phyloP scores from a whole-genome alignment of 2,329 filamentous ascomycete genomes.

The Didymosphaeria variabile region DNA sequence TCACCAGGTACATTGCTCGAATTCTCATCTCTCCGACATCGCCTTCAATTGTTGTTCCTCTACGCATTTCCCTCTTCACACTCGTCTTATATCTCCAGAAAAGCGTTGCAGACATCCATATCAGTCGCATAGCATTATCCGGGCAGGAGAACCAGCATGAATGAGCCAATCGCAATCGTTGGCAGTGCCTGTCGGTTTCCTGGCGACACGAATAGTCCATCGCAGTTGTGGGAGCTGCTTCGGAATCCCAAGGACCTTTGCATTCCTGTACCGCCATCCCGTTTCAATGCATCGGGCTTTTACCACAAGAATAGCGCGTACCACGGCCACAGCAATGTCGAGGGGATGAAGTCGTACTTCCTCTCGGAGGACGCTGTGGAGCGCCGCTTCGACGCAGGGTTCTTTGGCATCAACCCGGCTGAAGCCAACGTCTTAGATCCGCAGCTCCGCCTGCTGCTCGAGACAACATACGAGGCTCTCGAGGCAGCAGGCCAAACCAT shows the following conservation, averaged over 20 bases:
- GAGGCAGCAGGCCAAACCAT: constrained; percentile 32
- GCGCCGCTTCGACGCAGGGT: background rate
- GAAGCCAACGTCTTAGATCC: constrained; percentile 26
- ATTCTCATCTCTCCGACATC: no score
- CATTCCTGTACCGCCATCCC: background rate
- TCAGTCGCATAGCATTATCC: no score
- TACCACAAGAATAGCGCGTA: background rate
- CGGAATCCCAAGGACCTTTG: constrained; percentile 30
- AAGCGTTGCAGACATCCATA: no score
- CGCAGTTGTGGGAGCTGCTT: constrained; percentile 21
- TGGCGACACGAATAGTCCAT: constrained; percentile 30
- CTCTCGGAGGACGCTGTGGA: background rate
- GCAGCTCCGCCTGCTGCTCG: constrained; percentile 36
- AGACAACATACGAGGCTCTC: constrained; percentile 46
- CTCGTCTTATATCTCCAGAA: no score
- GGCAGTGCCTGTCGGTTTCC: constrained; percentile 50
- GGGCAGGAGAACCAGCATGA: background rate
- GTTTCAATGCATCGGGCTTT: background rate
- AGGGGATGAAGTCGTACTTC: background rate
- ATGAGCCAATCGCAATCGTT: constrained; percentile 45
- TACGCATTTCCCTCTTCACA: no score
- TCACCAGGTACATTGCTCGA: no score
- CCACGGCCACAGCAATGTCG: constrained; percentile 25
- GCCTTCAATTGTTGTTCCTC: no score
- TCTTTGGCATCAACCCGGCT: background rate